A percentile compares a stretch with the other conserved stretches of the same genome.
These are phyloP conservation scores for Saturnispora galanensis DNA, from an alignment of 805 yeast genomes.

Conservation along the genomic window DNA sequence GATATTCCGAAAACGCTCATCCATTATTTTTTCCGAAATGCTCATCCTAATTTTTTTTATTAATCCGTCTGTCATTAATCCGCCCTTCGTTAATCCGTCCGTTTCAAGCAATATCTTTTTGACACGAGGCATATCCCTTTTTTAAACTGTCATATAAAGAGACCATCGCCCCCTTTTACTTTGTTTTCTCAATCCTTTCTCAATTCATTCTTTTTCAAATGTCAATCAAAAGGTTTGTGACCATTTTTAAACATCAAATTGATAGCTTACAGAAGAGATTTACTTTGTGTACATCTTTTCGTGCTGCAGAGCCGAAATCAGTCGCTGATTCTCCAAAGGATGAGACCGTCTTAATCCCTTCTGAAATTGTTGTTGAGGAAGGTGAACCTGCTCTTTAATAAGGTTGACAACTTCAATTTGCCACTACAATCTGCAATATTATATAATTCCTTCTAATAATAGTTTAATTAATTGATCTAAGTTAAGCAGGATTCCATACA, in stretches of 20 bases:
- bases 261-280: slow-evolving; percentile 25
- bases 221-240: slow-evolving; percentile 29
- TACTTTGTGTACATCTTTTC: slow-evolving; percentile 2
- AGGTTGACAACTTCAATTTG: not conserved
- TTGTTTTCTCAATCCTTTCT: not conserved
- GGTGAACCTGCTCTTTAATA: too few species aligned
- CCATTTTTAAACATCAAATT: slow-evolving; percentile 24
- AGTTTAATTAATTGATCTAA: too few species aligned
- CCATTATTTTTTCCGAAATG: not conserved
- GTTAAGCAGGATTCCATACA: too few species aligned
- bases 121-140: not conserved
- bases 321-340: slow-evolving; percentile 6
- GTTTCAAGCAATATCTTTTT: too few species aligned
- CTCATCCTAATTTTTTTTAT: too few species aligned
- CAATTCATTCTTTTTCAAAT: slow-evolving; percentile 12
- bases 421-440: too few species aligned
- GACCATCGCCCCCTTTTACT: not conserved
- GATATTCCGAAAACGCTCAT: not conserved
- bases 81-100: too few species aligned
- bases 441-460: too few species aligned
- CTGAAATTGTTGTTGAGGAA: too few species aligned
- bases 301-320: slow-evolving; percentile 10
- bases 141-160: not conserved
- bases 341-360: too few species aligned
- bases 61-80: too few species aligned